Evolutionary conservation across 441 rosid genomes (phyloP).

Genomic region (Gossypium armourianum): DNA sequence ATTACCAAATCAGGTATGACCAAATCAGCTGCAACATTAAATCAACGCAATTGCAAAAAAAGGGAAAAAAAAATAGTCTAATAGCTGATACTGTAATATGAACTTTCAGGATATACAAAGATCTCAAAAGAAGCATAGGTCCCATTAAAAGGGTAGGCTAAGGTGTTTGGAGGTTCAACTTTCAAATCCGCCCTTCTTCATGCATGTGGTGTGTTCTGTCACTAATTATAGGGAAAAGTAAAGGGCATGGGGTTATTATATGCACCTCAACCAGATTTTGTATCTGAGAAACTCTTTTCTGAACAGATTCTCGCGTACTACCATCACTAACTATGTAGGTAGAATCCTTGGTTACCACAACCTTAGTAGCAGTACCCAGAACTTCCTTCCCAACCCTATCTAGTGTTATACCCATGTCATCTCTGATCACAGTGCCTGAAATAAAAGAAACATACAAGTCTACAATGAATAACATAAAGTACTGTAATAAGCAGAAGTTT

Average conservation of each 20-base stretch:
- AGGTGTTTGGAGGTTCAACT: neutral
- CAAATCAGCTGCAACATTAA: neutral
- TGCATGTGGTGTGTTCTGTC: neutral
- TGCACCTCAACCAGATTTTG: conserved; percentile 53
- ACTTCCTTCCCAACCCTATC: conserved; percentile 68
- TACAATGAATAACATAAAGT: neutral
- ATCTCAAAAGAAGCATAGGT: neutral
- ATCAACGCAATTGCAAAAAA: too few species aligned
- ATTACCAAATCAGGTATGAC: neutral
- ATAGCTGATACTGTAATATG: neutral
- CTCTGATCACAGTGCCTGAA: conserved; percentile 76
- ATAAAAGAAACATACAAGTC: conserved; percentile 17
- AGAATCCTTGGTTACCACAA: conserved; percentile 62
- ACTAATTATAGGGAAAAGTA: neutral
- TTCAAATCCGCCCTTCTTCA: neutral
- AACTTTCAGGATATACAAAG: neutral
- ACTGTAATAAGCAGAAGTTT: neutral
- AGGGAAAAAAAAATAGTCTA: too few species aligned
- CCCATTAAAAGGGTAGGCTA: neutral
- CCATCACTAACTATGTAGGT: conserved; percentile 73
- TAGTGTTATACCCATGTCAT: conserved; percentile 55
- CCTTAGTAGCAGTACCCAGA: conserved; percentile 57
- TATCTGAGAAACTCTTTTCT: conserved; percentile 63
- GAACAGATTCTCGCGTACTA: conserved; percentile 48
- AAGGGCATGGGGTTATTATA: neutral